A percentile compares a stretch with the other conserved stretches of the same genome.
phyloP scores from a whole-genome alignment of 1,284 basidiomycete species.

The Moesziomyces sp. region DNA sequence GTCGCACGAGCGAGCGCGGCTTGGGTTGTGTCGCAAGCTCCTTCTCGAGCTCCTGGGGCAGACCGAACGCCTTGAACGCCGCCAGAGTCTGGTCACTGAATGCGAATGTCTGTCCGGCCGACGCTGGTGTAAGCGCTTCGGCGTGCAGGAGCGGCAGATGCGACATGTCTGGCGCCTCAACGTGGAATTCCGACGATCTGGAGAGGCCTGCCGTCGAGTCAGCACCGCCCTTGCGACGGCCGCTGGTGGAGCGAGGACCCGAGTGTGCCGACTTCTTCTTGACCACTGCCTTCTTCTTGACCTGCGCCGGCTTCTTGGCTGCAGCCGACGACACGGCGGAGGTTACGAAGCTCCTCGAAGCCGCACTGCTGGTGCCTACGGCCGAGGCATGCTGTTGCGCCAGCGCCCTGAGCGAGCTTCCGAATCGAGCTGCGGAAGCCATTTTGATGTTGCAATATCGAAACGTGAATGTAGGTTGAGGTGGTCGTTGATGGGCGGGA shows the following conservation, averaged over 20 bases:
- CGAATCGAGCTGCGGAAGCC: constrained; percentile 22
- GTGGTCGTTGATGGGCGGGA: neutral
- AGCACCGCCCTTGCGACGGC: constrained; percentile 55
- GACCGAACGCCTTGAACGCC: constrained; percentile 52
- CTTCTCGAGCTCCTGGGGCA: constrained; percentile 54
- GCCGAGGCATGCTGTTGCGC: constrained; percentile 7
- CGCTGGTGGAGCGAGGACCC: constrained; percentile 53
- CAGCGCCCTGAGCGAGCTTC: constrained; percentile 23
- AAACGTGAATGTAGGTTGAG: neutral
- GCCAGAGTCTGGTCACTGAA: constrained; percentile 46
- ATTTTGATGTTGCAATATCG: constrained; percentile 4
- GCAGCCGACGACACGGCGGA: constrained; percentile 33
- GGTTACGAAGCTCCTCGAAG: constrained; percentile 19
- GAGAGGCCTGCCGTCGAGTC: constrained; percentile 46
- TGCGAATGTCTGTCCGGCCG: constrained; percentile 46
- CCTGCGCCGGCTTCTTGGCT: constrained; percentile 43
- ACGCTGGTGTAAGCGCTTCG: constrained; percentile 35
- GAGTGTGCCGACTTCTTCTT: constrained; percentile 48
- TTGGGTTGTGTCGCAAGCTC: constrained; percentile 46
- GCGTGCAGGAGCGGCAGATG: constrained; percentile 48
- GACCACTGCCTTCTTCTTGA: constrained; percentile 59
- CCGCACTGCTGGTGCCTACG: constrained; percentile 13
- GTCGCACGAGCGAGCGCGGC: constrained; percentile 50
- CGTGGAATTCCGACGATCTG: constrained; percentile 48
- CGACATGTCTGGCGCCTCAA: constrained; percentile 54